phyloP scores from a whole-genome alignment of 495 filamentous ascomycete genomes.

The Neurospora sp. region DNA sequence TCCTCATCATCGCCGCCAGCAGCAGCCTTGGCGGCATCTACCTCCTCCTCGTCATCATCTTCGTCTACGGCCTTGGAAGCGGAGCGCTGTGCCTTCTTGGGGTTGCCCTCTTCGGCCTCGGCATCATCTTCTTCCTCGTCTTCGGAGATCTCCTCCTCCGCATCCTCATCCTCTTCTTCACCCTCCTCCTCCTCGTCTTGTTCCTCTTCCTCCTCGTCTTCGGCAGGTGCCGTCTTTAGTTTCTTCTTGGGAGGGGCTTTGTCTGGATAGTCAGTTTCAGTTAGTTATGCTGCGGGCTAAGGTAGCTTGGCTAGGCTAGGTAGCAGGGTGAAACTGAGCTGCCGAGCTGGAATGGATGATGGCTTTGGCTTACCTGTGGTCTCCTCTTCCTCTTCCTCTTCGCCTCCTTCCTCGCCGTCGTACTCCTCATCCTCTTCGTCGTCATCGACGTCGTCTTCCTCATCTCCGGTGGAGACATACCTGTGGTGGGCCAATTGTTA shows the following conservation, averaged over 20 bases:
- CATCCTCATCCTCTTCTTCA: constrained; percentile 24
- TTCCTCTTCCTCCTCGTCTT: constrained; percentile 22
- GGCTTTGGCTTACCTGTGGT: constrained; percentile 15
- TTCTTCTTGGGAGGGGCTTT: constrained; percentile 41
- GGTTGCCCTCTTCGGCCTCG: constrained; percentile 13
- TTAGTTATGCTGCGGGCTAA: neutral
- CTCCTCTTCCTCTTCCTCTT: constrained; percentile 18
- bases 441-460: constrained; percentile 26
- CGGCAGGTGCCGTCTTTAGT: constrained; percentile 29
- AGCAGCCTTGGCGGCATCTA: constrained; percentile 11
- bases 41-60: constrained; percentile 7
- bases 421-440: constrained; percentile 25
- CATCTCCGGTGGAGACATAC: constrained; percentile 29
- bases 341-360: neutral
- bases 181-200: constrained; percentile 22
- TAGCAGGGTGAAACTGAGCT: no score
- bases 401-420: constrained; percentile 27
- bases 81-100: constrained; percentile 6
- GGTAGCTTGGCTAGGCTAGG: no score
- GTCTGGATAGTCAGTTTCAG: constrained; percentile 6
- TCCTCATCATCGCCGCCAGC: constrained; percentile 26
- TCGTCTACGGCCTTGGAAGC: constrained; percentile 27
- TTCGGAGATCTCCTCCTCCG: constrained; percentile 14
- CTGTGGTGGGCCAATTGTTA: constrained; percentile 8
- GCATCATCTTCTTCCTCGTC: constrained; percentile 21